Conservation (phyloP, 345 rosid genomes). For the Excoecaria agallocha region DNA sequence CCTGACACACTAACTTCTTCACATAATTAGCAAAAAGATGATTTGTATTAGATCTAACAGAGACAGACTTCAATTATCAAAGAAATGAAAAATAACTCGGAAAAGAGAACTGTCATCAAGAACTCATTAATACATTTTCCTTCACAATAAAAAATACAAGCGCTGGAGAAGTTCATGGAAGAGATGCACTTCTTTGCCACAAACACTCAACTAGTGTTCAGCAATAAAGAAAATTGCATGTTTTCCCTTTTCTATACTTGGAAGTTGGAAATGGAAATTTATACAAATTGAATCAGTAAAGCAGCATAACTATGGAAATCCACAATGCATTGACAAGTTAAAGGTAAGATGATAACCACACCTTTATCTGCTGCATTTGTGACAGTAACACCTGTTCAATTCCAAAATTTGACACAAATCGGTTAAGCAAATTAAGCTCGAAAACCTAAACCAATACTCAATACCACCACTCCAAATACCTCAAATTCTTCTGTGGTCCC, state of each 20-base stretch:
- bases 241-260: background rate
- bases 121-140: background rate
- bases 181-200: background rate
- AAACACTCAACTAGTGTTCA: background rate
- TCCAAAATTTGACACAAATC: slow-evolving; percentile 10
- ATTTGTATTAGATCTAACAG: background rate
- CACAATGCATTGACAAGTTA: background rate
- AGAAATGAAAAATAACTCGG: background rate
- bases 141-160: background rate
- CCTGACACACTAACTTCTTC: background rate
- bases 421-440: slow-evolving; percentile 11
- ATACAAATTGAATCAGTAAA: background rate
- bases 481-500: slow-evolving; percentile 74
- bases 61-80: background rate
- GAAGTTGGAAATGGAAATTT: background rate
- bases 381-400: slow-evolving; percentile 25
- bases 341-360: background rate
- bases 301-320: background rate
- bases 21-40: background rate
- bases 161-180: background rate
- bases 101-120: background rate
- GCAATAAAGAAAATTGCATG: background rate
- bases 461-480: slow-evolving; percentile 39
- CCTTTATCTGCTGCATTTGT: slow-evolving; percentile 30
- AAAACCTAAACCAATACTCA: slow-evolving; percentile 16